A percentile compares a stretch with the other conserved stretches of the same genome.
Evolutionary conservation across 2,329 filamentous ascomycete species (phyloP).

Genomic region (Ophiognomonia clavigignenti-juglandacearum): DNA sequence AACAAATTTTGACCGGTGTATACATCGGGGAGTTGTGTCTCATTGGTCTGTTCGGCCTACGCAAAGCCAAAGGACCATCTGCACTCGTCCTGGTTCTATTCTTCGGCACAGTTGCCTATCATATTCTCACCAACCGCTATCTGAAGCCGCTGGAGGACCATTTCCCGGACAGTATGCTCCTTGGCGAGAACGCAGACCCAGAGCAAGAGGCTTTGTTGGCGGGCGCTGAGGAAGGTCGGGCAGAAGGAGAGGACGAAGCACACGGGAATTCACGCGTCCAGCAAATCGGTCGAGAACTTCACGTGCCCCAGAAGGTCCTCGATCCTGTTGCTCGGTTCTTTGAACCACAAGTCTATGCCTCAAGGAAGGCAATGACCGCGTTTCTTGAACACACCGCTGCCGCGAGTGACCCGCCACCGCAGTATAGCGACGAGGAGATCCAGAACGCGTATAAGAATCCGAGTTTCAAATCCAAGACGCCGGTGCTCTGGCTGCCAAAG

Average conservation of each 20-base stretch:
- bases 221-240: constrained; percentile 9
- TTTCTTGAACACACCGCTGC: constrained; percentile 11
- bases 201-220: constrained; percentile 12
- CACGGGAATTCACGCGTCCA: constrained; percentile 8
- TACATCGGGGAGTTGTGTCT: constrained; percentile 78
- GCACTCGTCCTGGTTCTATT: constrained; percentile 11
- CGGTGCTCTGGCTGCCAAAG: constrained; percentile 12
- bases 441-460: constrained; percentile 12
- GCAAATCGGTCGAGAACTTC: constrained; percentile 8
- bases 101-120: constrained; percentile 7
- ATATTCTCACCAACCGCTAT: constrained; percentile 12
- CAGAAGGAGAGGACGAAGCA: constrained; percentile 4
- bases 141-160: constrained; percentile 15
- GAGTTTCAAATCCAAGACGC: constrained; percentile 10
- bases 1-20: constrained; percentile 77
- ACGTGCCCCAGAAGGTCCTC: constrained; percentile 7
- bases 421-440: constrained; percentile 11
- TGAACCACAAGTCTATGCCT: constrained; percentile 14
- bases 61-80: constrained; percentile 14
- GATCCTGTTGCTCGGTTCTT: constrained; percentile 11
- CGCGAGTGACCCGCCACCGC: constrained; percentile 10
- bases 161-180: constrained; percentile 8
- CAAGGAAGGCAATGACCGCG: constrained; percentile 11
- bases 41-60: constrained; percentile 72
- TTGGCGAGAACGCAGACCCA: neutral